phyloP scores from a whole-genome alignment of 805 yeast species.

The Myxozyma kluyveri region DNA sequence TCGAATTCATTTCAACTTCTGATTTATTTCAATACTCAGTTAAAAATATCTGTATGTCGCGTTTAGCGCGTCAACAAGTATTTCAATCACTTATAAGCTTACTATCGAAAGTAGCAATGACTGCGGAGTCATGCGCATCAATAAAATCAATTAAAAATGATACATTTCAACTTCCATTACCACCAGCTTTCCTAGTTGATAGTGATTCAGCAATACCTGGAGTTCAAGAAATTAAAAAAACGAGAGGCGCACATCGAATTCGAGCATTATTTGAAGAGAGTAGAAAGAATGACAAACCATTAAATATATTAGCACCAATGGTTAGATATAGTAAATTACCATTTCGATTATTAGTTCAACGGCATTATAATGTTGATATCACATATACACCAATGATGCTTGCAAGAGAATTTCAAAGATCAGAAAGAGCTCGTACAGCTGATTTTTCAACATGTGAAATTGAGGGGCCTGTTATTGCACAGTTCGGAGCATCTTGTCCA shows the following conservation, averaged over 20 bases:
- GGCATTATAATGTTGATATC: conserved; percentile 12
- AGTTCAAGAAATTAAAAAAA: background rate
- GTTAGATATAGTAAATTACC: conserved; percentile 94
- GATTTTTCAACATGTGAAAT: conserved; percentile 75
- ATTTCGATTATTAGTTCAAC: conserved; percentile 65
- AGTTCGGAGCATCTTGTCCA: conserved; percentile 85
- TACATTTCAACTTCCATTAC: background rate
- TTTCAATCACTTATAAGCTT: background rate
- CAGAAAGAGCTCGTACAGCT: conserved; percentile 70
- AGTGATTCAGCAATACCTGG: background rate
- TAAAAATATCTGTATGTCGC: too few species aligned
- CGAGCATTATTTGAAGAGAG: conserved; percentile 11
- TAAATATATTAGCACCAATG: conserved; percentile 87
- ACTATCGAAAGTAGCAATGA: too few species aligned
- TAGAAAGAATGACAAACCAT: conserved; percentile 45
- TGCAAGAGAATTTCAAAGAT: conserved; percentile 90
- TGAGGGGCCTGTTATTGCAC: conserved; percentile 71
- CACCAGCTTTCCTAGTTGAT: background rate
- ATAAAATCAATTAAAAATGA: too few species aligned
- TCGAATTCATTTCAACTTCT: too few species aligned
- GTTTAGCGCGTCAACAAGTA: too few species aligned
- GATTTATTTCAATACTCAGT: too few species aligned
- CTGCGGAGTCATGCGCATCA: too few species aligned
- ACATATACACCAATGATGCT: conserved; percentile 86
- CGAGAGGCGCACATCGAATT: background rate